A percentile compares a stretch with the other conserved stretches of the same genome.
These are phyloP conservation scores for Lotus japonicus DNA, from an alignment of 306 rosid species.

Conservation along the genomic window DNA sequence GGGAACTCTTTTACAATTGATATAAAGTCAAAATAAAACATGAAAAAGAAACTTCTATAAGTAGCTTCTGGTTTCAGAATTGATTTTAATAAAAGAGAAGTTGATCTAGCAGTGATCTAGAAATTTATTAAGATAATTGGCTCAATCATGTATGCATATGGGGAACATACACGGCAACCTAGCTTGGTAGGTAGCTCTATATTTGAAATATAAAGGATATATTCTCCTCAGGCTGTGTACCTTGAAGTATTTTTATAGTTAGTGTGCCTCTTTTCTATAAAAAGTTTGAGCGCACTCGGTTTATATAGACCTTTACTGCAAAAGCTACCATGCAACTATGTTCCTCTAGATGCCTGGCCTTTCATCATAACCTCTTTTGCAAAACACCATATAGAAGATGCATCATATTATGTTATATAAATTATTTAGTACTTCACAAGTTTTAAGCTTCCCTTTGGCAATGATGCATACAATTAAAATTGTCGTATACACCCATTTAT, in stretches of 20 bases:
- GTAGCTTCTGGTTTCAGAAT: no score
- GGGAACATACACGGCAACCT: not conserved
- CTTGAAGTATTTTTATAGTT: slow-evolving; percentile 26
- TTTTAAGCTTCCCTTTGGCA: no score
- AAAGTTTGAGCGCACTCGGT: slow-evolving; percentile 27
- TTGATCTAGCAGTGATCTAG: no score
- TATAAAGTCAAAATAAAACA: no score
- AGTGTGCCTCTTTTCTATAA: slow-evolving; percentile 29
- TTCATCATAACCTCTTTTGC: slow-evolving; percentile 5
- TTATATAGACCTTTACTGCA: slow-evolving; percentile 17
- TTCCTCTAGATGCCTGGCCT: slow-evolving; percentile 34
- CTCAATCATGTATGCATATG: no score
- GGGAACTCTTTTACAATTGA: no score
- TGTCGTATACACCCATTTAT: no score
- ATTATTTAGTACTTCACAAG: no score
- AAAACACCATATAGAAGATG: not conserved
- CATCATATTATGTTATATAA: not conserved
- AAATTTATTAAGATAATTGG: no score
- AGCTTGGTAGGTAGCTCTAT: slow-evolving; percentile 15
- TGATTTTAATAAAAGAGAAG: no score
- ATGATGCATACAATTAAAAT: no score
- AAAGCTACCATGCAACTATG: slow-evolving; percentile 28
- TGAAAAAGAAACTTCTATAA: no score
- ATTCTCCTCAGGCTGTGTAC: slow-evolving; percentile 23
- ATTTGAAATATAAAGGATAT: slow-evolving; percentile 34